Conservation (phyloP, 2,329 filamentous ascomycete genomes). For the Didymella arachidicola region DNA sequence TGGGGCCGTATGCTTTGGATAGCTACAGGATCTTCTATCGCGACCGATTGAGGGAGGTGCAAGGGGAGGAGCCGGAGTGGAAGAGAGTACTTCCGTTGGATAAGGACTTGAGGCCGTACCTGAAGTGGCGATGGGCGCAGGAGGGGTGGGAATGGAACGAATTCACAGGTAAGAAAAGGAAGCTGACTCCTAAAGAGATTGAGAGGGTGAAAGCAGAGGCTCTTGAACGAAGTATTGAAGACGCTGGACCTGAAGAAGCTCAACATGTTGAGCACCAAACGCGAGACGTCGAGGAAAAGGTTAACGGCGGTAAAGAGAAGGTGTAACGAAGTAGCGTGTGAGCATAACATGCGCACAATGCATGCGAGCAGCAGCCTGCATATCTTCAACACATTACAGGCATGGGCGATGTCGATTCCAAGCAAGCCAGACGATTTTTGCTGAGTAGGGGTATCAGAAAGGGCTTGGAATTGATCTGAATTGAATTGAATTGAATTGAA, state of each 20-base stretch:
- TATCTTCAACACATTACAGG: background rate
- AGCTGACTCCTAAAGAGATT: background rate
- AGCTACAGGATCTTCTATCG: conserved; percentile 95
- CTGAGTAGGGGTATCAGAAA: background rate
- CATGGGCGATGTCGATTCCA: background rate
- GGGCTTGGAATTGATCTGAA: background rate
- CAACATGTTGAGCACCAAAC: background rate
- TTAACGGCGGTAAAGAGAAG: background rate
- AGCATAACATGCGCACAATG: background rate
- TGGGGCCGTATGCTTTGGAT: conserved; percentile 81
- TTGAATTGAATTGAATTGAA: background rate
- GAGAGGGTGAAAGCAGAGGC: conserved; percentile 2
- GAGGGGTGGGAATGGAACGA: conserved; percentile 21
- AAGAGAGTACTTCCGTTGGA: conserved; percentile 82
- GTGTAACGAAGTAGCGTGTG: background rate
- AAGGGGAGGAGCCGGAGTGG: conserved; percentile 82
- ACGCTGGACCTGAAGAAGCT: background rate
- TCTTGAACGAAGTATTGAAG: background rate
- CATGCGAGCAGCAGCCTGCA: background rate
- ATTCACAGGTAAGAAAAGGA: conserved; percentile 10
- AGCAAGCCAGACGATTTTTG: background rate
- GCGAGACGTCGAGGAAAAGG: background rate
- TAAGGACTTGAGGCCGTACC: conserved; percentile 86
- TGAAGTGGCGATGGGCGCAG: conserved; percentile 89
- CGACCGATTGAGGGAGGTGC: conserved; percentile 72